A percentile compares a stretch with the other conserved stretches of the same genome.
These are phyloP conservation scores for Talaromyces sp. DNA, from an alignment of 2,329 filamentous ascomycete species.

Conservation along the genomic window DNA sequence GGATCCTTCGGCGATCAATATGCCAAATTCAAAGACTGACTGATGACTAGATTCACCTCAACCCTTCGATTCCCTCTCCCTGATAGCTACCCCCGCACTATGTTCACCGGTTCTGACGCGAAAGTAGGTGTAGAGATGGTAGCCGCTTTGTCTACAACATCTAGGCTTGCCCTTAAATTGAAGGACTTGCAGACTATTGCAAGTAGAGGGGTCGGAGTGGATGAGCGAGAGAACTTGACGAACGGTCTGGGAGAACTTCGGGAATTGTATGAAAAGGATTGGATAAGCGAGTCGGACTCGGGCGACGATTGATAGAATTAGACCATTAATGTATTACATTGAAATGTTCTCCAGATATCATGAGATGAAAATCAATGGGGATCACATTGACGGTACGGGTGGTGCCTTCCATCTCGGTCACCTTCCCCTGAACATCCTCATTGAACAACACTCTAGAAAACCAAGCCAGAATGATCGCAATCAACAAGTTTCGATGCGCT, in stretches of 20 bases:
- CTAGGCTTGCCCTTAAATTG: conserved; percentile 67
- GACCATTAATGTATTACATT: not conserved
- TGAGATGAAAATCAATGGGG: not conserved
- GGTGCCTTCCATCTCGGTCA: not conserved
- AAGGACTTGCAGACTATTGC: conserved; percentile 65
- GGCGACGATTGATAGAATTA: conserved; percentile 39
- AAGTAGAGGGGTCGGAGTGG: conserved; percentile 61
- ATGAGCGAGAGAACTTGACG: conserved; percentile 79
- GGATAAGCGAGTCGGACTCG: conserved; percentile 65
- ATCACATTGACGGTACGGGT: too few species aligned
- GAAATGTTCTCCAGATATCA: not conserved
- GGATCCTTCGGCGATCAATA: not conserved
- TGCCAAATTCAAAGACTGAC: not conserved
- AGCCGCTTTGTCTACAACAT: conserved; percentile 69
- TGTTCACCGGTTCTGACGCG: conserved; percentile 58
- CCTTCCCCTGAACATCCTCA: not conserved
- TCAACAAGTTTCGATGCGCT: not conserved
- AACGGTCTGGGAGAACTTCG: conserved; percentile 79
- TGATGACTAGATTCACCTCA: conserved; percentile 34
- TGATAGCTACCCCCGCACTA: conserved; percentile 74
- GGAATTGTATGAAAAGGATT: conserved; percentile 86
- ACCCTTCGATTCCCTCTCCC: conserved; percentile 70
- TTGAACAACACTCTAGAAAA: not conserved
- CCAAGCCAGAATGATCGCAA: not conserved
- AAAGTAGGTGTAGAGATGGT: conserved; percentile 47